Evolutionary conservation across 2,329 filamentous ascomycete species (phyloP).

Genomic region (Trichophyton simii): DNA sequence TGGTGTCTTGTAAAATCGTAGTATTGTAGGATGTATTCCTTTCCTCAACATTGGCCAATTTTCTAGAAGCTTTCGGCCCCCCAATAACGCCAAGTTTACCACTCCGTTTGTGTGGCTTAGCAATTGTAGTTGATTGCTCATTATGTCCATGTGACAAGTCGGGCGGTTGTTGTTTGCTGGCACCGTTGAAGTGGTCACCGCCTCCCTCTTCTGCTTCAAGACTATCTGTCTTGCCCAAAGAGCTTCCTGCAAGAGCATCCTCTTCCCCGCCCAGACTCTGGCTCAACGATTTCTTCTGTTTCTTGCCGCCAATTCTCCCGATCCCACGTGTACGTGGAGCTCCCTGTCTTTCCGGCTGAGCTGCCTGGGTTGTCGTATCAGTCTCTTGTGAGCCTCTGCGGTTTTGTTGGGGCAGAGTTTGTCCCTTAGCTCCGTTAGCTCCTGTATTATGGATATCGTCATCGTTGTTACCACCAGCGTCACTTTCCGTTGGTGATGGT

Average conservation of each 20-base stretch:
- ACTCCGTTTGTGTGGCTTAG: slow-evolving; percentile 15
- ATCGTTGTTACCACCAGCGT: slow-evolving; percentile 2
- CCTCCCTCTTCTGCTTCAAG: slow-evolving; percentile 9
- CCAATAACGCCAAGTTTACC: slow-evolving; percentile 28
- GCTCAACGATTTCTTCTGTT: slow-evolving; percentile 16
- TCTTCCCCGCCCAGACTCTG: neutral
- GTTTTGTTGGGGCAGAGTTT: neutral
- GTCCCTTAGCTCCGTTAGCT: slow-evolving; percentile 6
- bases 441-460: neutral
- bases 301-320: slow-evolving; percentile 23
- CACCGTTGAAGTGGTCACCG: slow-evolving; percentile 6
- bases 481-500: slow-evolving; percentile 6
- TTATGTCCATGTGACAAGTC: slow-evolving; percentile 6
- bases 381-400: neutral
- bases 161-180: neutral
- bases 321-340: slow-evolving; percentile 14
- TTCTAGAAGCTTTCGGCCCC: slow-evolving; percentile 5
- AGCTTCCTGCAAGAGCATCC: neutral
- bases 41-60: slow-evolving; percentile 3
- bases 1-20: too few relatives aligned
- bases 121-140: slow-evolving; percentile 10
- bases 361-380: slow-evolving; percentile 6
- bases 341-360: neutral
- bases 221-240: slow-evolving; percentile 12
- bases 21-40: neutral